Evolutionary conservation across 345 rosid genomes (phyloP).

Genomic region (Excoecaria cochinchinensis): DNA sequence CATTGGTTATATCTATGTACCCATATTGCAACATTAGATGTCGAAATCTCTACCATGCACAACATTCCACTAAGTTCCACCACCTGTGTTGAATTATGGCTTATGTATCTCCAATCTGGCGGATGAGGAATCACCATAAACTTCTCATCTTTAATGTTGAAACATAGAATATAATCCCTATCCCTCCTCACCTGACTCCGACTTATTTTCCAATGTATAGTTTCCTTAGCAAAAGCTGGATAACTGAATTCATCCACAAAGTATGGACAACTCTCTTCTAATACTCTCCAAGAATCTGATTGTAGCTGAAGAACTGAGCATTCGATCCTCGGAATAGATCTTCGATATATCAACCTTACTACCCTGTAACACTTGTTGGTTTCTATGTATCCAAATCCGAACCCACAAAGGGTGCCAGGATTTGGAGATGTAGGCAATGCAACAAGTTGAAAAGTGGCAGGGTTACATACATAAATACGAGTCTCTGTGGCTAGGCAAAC

Average conservation of each 20-base stretch:
- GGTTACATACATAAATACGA: slow-evolving; percentile 9
- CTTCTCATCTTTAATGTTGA: slow-evolving; percentile 4
- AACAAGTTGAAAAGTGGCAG: slow-evolving; percentile 1
- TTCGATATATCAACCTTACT: neutral
- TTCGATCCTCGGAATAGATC: neutral
- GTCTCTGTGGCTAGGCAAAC: slow-evolving; percentile 9
- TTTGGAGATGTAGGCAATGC: neutral
- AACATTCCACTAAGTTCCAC: slow-evolving; percentile 3
- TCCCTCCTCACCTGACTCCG: neutral
- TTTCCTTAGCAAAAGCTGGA: slow-evolving; percentile 9
- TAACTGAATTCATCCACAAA: slow-evolving; percentile 4
- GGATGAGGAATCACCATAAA: neutral
- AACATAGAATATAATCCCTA: neutral
- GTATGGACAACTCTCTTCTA: slow-evolving; percentile 7
- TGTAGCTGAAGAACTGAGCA: slow-evolving; percentile 13
- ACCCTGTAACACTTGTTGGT: slow-evolving; percentile 7
- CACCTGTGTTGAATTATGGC: neutral
- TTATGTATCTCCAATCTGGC: neutral
- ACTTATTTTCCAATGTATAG: slow-evolving; percentile 15
- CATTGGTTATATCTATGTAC: neutral
- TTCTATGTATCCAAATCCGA: slow-evolving; percentile 7
- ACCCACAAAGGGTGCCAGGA: neutral
- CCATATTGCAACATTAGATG: neutral
- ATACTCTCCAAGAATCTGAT: neutral
- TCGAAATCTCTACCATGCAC: slow-evolving; percentile 13